A percentile compares a stretch with the other conserved stretches of the same genome.
Conservation (phyloP, 768 basidiomycete species). For the Arthromyces matolae region DNA sequence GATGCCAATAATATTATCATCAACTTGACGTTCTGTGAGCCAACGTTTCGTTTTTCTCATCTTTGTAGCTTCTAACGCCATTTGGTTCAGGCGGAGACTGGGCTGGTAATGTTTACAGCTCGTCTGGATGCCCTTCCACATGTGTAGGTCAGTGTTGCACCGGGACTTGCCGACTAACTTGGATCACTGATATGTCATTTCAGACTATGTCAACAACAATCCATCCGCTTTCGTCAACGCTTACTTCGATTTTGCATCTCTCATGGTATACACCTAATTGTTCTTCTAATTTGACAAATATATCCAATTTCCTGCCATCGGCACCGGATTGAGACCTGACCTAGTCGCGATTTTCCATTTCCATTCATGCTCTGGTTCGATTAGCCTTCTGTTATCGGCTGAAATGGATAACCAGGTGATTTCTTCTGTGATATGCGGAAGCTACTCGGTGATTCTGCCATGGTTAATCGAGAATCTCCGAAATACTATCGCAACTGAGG, state of each 20-base stretch:
- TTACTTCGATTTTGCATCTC: conserved; percentile 62
- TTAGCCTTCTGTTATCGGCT: too few species aligned
- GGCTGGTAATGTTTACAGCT: conserved; percentile 49
- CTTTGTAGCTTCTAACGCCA: background rate
- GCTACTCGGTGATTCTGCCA: too few species aligned
- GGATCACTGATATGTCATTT: background rate
- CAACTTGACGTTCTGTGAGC: conserved; percentile 44
- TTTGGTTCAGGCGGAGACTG: conserved; percentile 43
- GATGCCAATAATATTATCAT: conserved; percentile 60
- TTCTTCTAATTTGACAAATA: too few species aligned
- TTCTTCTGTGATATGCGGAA: too few species aligned
- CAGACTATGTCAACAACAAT: conserved; percentile 60
- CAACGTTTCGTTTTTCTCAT: background rate
- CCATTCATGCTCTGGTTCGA: too few species aligned
- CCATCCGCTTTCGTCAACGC: conserved; percentile 61
- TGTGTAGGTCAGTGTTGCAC: conserved; percentile 51
- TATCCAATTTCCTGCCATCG: too few species aligned
- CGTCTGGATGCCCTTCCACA: conserved; percentile 50
- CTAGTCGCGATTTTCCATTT: background rate
- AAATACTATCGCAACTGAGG: too few species aligned
- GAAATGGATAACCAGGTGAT: too few species aligned
- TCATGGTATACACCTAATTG: conserved; percentile 36
- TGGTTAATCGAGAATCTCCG: too few species aligned
- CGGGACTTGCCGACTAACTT: background rate
- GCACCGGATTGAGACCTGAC: too few species aligned